Evolutionary conservation across 257 asterid species (phyloP).

Genomic region (Solanum arcanum): DNA sequence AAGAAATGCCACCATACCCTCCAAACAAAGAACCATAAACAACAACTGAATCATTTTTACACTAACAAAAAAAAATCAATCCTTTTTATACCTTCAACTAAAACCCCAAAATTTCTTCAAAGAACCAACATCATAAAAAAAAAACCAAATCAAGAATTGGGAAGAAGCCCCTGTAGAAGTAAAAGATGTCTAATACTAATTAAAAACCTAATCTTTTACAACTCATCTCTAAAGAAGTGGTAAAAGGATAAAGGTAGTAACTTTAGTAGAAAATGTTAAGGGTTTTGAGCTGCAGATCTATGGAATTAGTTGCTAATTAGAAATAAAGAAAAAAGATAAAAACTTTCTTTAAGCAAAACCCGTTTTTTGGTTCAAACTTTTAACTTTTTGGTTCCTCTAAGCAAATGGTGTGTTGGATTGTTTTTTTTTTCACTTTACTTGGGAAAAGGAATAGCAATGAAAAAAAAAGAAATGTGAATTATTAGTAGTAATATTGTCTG

Average conservation of each 20-base stretch:
- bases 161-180: not conserved
- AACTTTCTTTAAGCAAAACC: not conserved
- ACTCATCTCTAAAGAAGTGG: not conserved
- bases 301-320: not conserved
- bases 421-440: not conserved
- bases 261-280: not conserved
- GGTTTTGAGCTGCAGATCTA: constrained; percentile 6
- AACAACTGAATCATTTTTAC: constrained; percentile 71
- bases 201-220: not conserved
- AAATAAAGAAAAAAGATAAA: not conserved
- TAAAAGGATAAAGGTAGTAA: not conserved
- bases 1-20: constrained; percentile 76
- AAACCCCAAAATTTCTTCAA: constrained; percentile 1
- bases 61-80: not conserved
- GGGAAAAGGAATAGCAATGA: not conserved
- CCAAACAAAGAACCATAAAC: constrained; percentile 59
- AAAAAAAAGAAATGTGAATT: not conserved
- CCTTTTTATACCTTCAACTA: not conserved
- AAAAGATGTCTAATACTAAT: not conserved
- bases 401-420: not conserved
- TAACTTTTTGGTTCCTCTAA: not conserved
- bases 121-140: not conserved
- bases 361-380: not conserved
- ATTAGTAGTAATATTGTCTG: not conserved
- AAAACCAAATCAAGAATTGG: not conserved